Conservation (phyloP, 331 rosid genomes). For the Stylosanthes scabra region DNA sequence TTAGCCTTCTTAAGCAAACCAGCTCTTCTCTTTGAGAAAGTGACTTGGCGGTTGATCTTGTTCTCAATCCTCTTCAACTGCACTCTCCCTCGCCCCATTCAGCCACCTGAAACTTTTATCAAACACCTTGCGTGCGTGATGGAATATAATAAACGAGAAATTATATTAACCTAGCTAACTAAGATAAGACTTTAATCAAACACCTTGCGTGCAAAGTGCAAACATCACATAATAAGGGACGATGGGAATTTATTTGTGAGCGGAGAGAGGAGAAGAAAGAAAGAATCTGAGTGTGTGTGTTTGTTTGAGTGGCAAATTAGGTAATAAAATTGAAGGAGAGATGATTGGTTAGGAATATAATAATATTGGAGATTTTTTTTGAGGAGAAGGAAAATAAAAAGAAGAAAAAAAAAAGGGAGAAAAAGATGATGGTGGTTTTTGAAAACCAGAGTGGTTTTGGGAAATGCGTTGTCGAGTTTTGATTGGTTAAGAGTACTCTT, state of each 20-base stretch:
- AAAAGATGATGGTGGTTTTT: constrained; percentile 34
- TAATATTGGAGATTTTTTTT: constrained; percentile 8
- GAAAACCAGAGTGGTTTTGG: constrained; percentile 60
- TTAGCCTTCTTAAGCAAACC: constrained; percentile 83
- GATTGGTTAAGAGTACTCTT: constrained; percentile 46
- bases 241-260: too few species aligned
- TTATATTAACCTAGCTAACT: too few species aligned
- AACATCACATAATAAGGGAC: too few species aligned
- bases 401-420: neutral
- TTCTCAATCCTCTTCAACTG: constrained; percentile 86
- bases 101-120: too few species aligned
- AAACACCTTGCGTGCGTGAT: too few species aligned
- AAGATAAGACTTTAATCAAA: too few species aligned
- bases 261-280: too few species aligned
- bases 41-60: constrained; percentile 85
- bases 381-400: constrained; percentile 12
- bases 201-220: too few species aligned
- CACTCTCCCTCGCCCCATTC: constrained; percentile 83
- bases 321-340: neutral
- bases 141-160: too few species aligned
- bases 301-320: too few species aligned
- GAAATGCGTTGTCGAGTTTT: constrained; percentile 59
- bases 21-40: constrained; percentile 76
- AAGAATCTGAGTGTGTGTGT: too few species aligned
- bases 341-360: constrained; percentile 18